These are phyloP conservation scores for Scleromitrula shiraiana DNA, from an alignment of 2,329 filamentous ascomycete genomes.

Conservation along the genomic window DNA sequence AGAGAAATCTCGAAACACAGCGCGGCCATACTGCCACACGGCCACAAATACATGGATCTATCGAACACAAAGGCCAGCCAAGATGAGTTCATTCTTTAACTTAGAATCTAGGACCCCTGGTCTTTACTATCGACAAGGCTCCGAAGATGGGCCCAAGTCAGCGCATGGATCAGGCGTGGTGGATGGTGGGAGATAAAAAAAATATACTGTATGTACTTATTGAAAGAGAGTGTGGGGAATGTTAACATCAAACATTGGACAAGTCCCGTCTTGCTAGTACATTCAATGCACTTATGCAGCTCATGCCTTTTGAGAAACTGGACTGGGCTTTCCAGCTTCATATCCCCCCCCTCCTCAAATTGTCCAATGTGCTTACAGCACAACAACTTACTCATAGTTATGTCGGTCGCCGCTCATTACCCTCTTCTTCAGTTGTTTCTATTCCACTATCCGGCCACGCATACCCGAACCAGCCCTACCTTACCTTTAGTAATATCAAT, in stretches of 20 bases:
- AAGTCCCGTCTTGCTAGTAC: slow-evolving; percentile 23
- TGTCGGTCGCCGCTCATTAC: slow-evolving; percentile 26
- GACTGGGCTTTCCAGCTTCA: slow-evolving; percentile 12
- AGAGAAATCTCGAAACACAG: slow-evolving; percentile 23
- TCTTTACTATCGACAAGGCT: slow-evolving; percentile 29
- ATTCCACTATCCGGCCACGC: slow-evolving; percentile 24
- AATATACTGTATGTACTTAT: too few species aligned
- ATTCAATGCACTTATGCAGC: slow-evolving; percentile 28
- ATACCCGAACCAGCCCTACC: slow-evolving; percentile 25
- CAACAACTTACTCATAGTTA: slow-evolving; percentile 19
- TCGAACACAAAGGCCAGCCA: slow-evolving; percentile 13
- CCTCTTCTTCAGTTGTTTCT: slow-evolving; percentile 22
- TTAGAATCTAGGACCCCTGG: slow-evolving; percentile 20
- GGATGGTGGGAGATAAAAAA: slow-evolving; percentile 4
- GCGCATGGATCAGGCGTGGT: slow-evolving; percentile 22
- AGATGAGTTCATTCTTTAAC: slow-evolving; percentile 20
- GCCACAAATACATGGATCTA: slow-evolving; percentile 18
- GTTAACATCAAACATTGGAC: slow-evolving; percentile 30
- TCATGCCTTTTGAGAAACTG: slow-evolving; percentile 5
- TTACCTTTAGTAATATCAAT: slow-evolving; percentile 16
- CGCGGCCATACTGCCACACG: slow-evolving; percentile 15
- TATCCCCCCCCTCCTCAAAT: slow-evolving; percentile 12
- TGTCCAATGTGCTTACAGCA: slow-evolving; percentile 14
- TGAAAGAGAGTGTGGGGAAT: slow-evolving; percentile 26
- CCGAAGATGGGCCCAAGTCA: slow-evolving; percentile 19